Evolutionary conservation across 768 basidiomycete genomes (phyloP), one percentile per base, ranked within the genome.

Genomic region (Roridomyces roridus): DNA sequence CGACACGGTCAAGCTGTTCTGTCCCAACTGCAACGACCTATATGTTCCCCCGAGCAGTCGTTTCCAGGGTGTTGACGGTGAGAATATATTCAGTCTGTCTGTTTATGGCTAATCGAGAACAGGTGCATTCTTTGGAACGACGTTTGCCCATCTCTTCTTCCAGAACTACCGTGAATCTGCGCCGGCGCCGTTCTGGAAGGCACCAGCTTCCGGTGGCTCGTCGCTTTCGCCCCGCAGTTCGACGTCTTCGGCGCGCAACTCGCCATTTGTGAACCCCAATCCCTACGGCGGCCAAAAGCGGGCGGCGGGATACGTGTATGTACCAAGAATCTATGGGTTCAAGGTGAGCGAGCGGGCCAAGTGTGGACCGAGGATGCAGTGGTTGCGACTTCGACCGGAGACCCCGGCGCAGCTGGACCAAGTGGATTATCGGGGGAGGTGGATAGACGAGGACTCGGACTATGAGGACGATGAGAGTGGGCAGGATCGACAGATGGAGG

Each of bases 81-180:
- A 65, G 87, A 11, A 25, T 18, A 5, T 43, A 23, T 46, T 45
- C 29, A 49, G 45, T 39, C 17, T 40, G 44, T 57, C 18, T 12
- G 20, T n/a, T n/a, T n/a, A 15, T 12, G 52, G 43, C 56, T 45
- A 21, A 60, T 62, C 17, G 56, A 12, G 15, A 18, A 23, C 60
- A 98, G 96, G 96, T 60, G 97, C 97, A 11, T 99, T 98, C 78
- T 99, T 99, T 77, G 97, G 97, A 20, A 98, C 96, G 0, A 98
- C 96, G n/a, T 99, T 99, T 72, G 82, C 96, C 1, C 95, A 98
- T 67, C 81, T 99, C 23, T 96, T 98, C 77, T 98, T 98, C 83
- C 95, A 98, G 70, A 95, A 92, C 60, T 98, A 96, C 76, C 91
- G 92, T 23, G 94, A 96, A 70, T 84, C 96, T n/a, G 87, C 93